Conservation (phyloP, 2,329 filamentous ascomycete species). For the Aureobasidium sp. region DNA sequence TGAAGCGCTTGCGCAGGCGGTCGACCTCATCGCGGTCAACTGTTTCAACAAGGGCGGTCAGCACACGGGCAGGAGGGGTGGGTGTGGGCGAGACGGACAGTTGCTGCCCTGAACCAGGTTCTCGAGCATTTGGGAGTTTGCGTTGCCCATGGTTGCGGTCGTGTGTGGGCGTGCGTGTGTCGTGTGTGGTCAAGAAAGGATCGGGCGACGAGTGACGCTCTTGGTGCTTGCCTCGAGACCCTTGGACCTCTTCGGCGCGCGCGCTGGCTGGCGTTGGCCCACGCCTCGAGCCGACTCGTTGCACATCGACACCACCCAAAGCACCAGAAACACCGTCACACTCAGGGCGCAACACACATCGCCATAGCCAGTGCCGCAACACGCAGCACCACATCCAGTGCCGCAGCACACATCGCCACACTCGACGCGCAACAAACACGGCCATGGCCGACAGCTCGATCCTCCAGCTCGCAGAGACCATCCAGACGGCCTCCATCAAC, state of each 20-base stretch:
- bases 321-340: no score
- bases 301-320: no score
- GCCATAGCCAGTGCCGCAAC: no score
- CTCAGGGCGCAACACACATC: no score
- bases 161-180: background rate
- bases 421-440: background rate
- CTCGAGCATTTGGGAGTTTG: constrained; percentile 67
- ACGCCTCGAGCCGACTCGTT: background rate
- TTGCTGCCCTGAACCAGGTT: constrained; percentile 95
- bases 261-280: background rate
- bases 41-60: constrained; percentile 31
- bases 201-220: background rate
- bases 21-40: constrained; percentile 98
- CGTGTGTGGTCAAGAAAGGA: background rate
- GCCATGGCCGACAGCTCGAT: constrained; percentile 25
- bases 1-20: constrained; percentile 89
- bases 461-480: constrained; percentile 59
- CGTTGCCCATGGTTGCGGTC: constrained; percentile 39
- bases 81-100: constrained; percentile 50
- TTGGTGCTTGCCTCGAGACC: background rate
- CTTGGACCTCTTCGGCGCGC: no score
- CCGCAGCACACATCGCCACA: no score
- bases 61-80: background rate
- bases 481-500: constrained; percentile 75
- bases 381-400: no score